These are phyloP conservation scores for Hemileccinum rubropunctum DNA, from an alignment of 768 basidiomycete species.

Conservation along the genomic window DNA sequence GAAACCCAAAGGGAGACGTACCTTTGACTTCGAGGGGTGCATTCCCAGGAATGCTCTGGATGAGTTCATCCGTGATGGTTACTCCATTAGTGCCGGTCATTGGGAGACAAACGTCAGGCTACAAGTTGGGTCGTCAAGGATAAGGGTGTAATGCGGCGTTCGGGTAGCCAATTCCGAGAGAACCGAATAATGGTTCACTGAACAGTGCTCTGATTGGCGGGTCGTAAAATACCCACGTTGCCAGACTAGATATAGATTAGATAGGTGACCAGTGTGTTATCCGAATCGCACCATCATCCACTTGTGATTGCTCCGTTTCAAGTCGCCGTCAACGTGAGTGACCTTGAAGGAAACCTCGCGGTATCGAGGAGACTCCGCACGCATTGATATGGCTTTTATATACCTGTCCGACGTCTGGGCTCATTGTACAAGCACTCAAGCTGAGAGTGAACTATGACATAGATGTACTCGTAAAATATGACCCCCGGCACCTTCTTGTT, in stretches of 20 bases:
- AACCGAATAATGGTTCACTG: no score
- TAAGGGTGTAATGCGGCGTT: no score
- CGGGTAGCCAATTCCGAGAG: no score
- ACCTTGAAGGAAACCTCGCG: conserved; percentile 52
- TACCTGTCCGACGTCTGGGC: conserved; percentile 42
- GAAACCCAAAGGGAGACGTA: neutral
- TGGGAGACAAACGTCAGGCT: no score
- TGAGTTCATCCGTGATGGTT: neutral
- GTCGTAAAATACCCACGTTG: no score
- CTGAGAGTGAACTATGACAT: neutral
- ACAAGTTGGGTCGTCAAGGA: no score
- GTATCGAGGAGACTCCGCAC: conserved; percentile 83
- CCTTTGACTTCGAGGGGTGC: conserved; percentile 21
- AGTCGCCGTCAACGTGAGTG: conserved; percentile 11
- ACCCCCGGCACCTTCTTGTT: conserved; percentile 86
- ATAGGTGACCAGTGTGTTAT: no score
- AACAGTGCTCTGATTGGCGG: no score
- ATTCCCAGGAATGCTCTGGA: conserved; percentile 17
- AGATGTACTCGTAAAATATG: conserved; percentile 85
- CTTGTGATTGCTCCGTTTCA: conserved; percentile 9
- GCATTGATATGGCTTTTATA: conserved; percentile 86
- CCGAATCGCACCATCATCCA: conserved; percentile 12
- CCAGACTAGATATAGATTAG: no score
- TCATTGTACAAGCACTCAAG: no score
- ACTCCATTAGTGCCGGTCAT: neutral